Conservation (phyloP, 2,329 filamentous ascomycete genomes). For the Fusarium keratoplasticum region DNA sequence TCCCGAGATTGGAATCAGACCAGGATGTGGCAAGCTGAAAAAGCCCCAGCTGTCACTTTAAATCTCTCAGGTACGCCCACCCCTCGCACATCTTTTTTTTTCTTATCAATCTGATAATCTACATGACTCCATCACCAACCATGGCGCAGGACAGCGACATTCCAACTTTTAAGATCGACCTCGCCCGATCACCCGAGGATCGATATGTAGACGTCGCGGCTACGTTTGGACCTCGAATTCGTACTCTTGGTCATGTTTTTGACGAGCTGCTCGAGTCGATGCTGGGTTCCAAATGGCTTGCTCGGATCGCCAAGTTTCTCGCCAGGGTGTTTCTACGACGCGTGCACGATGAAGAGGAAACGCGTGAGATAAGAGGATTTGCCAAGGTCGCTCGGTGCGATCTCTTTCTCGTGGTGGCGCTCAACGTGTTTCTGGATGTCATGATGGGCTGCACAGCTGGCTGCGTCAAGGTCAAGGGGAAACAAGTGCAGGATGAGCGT, state of each 20-base stretch:
- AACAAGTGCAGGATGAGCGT: slow-evolving; percentile 13
- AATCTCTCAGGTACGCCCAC: background rate
- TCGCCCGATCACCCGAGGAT: slow-evolving; percentile 1
- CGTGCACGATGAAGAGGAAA: slow-evolving; percentile 66
- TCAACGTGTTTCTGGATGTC: slow-evolving; percentile 70
- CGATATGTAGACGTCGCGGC: slow-evolving; percentile 20
- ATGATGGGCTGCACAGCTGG: slow-evolving; percentile 73
- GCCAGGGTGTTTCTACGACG: slow-evolving; percentile 60
- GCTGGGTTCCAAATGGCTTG: slow-evolving; percentile 22
- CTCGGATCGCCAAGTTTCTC: slow-evolving; percentile 47
- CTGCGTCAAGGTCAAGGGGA: slow-evolving; percentile 43
- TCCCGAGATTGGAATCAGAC: slow-evolving; percentile 8
- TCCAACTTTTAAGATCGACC: slow-evolving; percentile 17
- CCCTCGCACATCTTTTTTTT: background rate
- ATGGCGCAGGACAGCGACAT: background rate
- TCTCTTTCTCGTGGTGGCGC: slow-evolving; percentile 67
- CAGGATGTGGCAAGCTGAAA: slow-evolving; percentile 4
- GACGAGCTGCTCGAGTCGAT: slow-evolving; percentile 25
- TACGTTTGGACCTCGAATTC: slow-evolving; percentile 7
- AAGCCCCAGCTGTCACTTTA: background rate
- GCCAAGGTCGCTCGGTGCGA: slow-evolving; percentile 60
- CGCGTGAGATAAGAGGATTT: slow-evolving; percentile 67
- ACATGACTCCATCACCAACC: background rate
- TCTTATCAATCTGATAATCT: slow-evolving; percentile 8
- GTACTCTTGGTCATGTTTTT: slow-evolving; percentile 20